Evolutionary conservation across 441 rosid genomes (phyloP).

Genomic region (Hura crepitans): DNA sequence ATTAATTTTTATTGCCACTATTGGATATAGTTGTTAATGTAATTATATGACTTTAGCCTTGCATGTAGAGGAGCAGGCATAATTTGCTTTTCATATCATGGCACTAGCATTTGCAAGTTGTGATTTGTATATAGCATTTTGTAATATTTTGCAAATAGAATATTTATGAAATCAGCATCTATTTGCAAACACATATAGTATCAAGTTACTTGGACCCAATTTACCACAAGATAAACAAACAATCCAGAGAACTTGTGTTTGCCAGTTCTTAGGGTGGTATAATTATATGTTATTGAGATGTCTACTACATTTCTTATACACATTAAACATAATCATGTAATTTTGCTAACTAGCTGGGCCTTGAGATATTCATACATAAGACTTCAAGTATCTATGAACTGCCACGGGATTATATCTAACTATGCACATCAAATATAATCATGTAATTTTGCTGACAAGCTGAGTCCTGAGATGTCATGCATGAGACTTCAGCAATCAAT

Average conservation of each 20-base stretch:
- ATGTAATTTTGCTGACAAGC: too few species aligned
- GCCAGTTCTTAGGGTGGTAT: too few species aligned
- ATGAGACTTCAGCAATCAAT: not conserved
- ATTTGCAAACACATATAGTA: not conserved
- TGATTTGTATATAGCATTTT: too few species aligned
- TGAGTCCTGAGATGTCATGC: not conserved
- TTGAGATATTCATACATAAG: not conserved
- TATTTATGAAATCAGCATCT: not conserved
- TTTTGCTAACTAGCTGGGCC: too few species aligned
- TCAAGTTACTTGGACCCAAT: not conserved
- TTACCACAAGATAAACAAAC: not conserved
- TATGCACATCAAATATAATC: too few species aligned
- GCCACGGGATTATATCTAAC: too few species aligned
- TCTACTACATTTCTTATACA: too few species aligned
- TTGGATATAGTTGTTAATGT: not conserved
- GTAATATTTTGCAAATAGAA: not conserved
- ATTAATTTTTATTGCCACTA: not conserved
- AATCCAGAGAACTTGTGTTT: too few species aligned
- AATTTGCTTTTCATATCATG: not conserved
- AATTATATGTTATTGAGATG: too few species aligned
- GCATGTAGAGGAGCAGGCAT: not conserved
- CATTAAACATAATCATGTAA: too few species aligned
- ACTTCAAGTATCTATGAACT: not conserved
- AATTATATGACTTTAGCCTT: not conserved
- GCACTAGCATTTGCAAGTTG: not conserved